Percentiles rank a stretch among this genome's conserved stretches.
Evolutionary conservation across 2,329 filamentous ascomycete genomes (phyloP).

Genomic region (Xylariales sp.): DNA sequence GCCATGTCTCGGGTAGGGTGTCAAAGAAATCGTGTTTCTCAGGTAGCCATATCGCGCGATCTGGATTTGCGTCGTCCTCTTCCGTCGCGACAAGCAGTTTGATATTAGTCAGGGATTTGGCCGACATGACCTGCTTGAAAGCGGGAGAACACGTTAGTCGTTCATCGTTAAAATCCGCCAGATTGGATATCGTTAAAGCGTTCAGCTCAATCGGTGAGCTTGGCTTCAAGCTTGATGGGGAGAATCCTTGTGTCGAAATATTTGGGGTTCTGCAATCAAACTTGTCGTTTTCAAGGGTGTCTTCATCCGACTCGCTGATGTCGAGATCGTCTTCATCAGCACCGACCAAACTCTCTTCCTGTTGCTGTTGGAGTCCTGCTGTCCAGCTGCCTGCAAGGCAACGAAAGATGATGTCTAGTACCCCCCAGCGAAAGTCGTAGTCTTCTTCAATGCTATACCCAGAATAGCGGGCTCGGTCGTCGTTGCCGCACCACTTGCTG

Average conservation of each 20-base stretch:
- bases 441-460: not conserved
- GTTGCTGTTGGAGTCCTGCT: not conserved
- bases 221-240: not conserved
- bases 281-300: not conserved
- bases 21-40: conserved; percentile 18
- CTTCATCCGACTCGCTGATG: not conserved
- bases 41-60: not conserved
- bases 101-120: conserved; percentile 1
- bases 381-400: conserved; percentile 7
- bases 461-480: not conserved
- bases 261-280: not conserved
- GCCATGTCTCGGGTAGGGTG: conserved; percentile 17
- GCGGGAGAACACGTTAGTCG: conserved; percentile 4
- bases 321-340: not conserved
- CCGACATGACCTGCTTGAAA: conserved; percentile 7
- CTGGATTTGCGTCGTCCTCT: not conserved
- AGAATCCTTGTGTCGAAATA: not conserved
- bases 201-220: conserved; percentile 1
- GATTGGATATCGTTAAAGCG: conserved; percentile 9
- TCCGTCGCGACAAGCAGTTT: conserved; percentile 10
- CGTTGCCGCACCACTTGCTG: not conserved
- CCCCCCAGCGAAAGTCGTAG: not conserved
- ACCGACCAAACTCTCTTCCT: not conserved
- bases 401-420: conserved; percentile 6
- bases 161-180: conserved; percentile 7